Conservation (phyloP, 2,329 filamentous ascomycete species). For the Ophiostoma sp. region DNA sequence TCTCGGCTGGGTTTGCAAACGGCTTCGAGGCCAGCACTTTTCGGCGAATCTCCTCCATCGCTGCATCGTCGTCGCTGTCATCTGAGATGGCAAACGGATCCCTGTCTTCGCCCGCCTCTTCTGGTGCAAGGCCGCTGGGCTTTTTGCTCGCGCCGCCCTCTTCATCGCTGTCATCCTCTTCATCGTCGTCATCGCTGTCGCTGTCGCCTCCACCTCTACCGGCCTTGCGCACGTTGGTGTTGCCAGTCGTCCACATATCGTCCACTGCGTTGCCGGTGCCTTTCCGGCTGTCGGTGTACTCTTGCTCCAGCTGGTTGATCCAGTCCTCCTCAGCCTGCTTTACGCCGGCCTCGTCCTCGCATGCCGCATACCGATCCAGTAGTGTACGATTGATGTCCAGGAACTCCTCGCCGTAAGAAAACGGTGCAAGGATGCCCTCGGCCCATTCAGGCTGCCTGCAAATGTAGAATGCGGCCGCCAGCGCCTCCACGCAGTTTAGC, state of each 20-base stretch:
- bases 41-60: constrained; percentile 87
- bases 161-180: constrained; percentile 35
- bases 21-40: constrained; percentile 89
- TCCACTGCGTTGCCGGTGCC: constrained; percentile 33
- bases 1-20: constrained; percentile 55
- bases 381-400: constrained; percentile 82
- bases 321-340: constrained; percentile 82
- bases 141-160: background rate
- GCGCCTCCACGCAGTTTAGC: constrained; percentile 89
- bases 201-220: constrained; percentile 32
- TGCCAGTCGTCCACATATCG: constrained; percentile 87
- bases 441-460: constrained; percentile 92
- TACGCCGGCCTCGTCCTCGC: constrained; percentile 71
- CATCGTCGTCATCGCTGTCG: constrained; percentile 42
- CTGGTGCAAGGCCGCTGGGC: constrained; percentile 21
- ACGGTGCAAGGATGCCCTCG: constrained; percentile 71
- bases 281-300: constrained; percentile 75
- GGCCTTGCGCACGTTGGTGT: constrained; percentile 58
- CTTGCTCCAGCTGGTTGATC: constrained; percentile 82
- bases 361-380: constrained; percentile 78
- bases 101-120: constrained; percentile 32
- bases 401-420: constrained; percentile 84
- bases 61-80: constrained; percentile 62
- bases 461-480: constrained; percentile 88
- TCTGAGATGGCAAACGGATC: constrained; percentile 75